Evolutionary conservation across 371 early-diverging fungal species (phyloP), one percentile per base, ranked within the genome.

Genomic region (Nosema muscidifuracis): DNA sequence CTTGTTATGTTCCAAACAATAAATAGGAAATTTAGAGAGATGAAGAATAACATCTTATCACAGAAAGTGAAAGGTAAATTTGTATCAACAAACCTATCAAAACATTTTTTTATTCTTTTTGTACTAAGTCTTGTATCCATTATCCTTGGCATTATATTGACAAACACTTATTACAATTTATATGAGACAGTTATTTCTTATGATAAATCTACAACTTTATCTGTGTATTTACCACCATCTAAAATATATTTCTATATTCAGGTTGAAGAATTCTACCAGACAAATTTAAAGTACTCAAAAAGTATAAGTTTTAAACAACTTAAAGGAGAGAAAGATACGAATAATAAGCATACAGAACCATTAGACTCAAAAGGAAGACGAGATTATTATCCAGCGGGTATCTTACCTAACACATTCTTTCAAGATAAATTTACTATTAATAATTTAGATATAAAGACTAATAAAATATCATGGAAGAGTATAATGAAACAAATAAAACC

Each of bases 181-280:
- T 43, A 47, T 43, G 70, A 69, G 24, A 24, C 18, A 47, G 40
- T 13, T n/a, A 44, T 69, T 20, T 24, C 28, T 20, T 69, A 69
- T 18, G 22, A 31, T 34, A 4, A 47, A 9, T 15, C 18, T 1
- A 34, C 12, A n/a, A 61, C 31, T 18, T 62, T 18, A 6, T 34
- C n/a, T 30, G 28, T 72, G 16, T 67, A 58, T 42, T 44, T 73
- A 15, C 55, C 61, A 24, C 43, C 55, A 30, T 71, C 63, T 2
- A 73, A 20, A 12, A 40, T 61, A 20, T 74, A 74, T 50, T 58
- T 80, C 9, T 82, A 80, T 47, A 56, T 82, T 36, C 86, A 91
- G 33, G 84, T 97, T 66, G 90, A 93, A 53, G 90, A 92, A 80
- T 96, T 96, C 81, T 95, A 92, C 80, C 98, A 97, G 80, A 95